These are phyloP conservation scores for Exophiala phaeomuriformis DNA, from an alignment of 2,329 filamentous ascomycete species.

Conservation along the genomic window DNA sequence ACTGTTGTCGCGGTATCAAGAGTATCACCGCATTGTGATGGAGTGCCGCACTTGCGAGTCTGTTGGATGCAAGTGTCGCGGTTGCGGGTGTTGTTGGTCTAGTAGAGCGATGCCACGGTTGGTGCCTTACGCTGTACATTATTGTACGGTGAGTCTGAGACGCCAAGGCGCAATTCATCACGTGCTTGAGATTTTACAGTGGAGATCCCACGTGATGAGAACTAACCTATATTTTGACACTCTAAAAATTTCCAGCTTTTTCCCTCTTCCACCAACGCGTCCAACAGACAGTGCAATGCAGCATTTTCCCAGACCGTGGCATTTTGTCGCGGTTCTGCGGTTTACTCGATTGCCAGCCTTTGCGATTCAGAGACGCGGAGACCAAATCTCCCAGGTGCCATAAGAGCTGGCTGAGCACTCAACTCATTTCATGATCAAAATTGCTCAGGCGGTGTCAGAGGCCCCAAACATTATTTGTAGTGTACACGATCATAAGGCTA, in stretches of 20 bases:
- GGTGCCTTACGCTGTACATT: no score
- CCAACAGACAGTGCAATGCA: slow-evolving; percentile 82
- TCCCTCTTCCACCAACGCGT: slow-evolving; percentile 55
- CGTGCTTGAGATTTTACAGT: not conserved
- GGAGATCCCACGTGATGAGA: no score
- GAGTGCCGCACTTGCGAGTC: not conserved
- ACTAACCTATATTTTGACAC: no score
- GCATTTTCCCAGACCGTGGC: slow-evolving; percentile 54
- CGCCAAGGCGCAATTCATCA: not conserved
- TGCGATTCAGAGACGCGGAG: slow-evolving; percentile 57
- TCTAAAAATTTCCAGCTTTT: slow-evolving; percentile 20
- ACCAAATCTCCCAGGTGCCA: slow-evolving; percentile 48
- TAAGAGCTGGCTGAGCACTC: slow-evolving; percentile 67
- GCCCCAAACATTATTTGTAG: slow-evolving; percentile 55
- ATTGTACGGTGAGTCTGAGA: no score
- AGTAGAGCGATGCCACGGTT: no score
- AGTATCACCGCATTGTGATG: not conserved
- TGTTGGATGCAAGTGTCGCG: not conserved
- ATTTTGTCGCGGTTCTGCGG: slow-evolving; percentile 60
- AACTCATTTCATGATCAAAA: slow-evolving; percentile 30
- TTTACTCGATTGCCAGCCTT: slow-evolving; percentile 55
- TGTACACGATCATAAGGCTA: slow-evolving; percentile 9
- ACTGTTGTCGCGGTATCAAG: not conserved
- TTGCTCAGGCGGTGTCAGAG: slow-evolving; percentile 83
- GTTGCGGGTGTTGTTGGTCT: not conserved